Percentiles rank a stretch among this genome's conserved stretches.
Conservation (phyloP, 345 rosid genomes). For the Eucalyptus marginata region DNA sequence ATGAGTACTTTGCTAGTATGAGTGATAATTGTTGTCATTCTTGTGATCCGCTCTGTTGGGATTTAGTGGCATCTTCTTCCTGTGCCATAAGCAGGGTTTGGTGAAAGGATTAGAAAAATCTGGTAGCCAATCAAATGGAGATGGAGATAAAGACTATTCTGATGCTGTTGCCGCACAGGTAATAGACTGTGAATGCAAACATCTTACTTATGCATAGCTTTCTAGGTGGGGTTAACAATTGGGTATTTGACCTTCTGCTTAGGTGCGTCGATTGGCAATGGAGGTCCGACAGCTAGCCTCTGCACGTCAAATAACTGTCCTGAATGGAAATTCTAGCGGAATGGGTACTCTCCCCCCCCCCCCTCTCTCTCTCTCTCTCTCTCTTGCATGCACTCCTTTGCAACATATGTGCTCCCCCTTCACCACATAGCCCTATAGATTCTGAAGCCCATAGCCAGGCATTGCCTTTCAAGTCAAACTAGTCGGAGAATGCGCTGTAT, state of each 20-base stretch:
- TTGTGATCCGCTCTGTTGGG: not conserved
- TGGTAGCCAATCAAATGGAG: constrained; percentile 39
- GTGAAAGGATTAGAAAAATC: constrained; percentile 50
- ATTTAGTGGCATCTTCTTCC: not conserved
- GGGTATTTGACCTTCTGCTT: not conserved
- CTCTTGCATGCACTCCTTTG: not conserved
- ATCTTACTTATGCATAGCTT: not conserved
- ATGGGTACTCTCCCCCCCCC: not conserved
- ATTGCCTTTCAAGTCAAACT: not conserved
- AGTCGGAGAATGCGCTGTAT: not conserved
- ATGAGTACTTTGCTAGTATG: not conserved
- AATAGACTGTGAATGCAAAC: not conserved
- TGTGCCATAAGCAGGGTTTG: constrained; percentile 22
- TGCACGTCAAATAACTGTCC: constrained; percentile 56
- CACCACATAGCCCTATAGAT: not conserved
- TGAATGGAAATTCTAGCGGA: constrained; percentile 59
- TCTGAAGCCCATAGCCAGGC: not conserved
- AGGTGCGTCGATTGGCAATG: constrained; percentile 61
- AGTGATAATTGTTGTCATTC: not conserved
- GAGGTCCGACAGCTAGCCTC: constrained; percentile 63
- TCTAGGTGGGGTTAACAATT: not conserved
- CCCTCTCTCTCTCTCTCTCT: not conserved
- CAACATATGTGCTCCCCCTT: not conserved
- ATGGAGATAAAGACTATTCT: constrained; percentile 41
- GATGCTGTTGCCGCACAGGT: constrained; percentile 75